Evolutionary conservation across 441 rosid genomes (phyloP).

Genomic region (Aquilaria agallochum): DNA sequence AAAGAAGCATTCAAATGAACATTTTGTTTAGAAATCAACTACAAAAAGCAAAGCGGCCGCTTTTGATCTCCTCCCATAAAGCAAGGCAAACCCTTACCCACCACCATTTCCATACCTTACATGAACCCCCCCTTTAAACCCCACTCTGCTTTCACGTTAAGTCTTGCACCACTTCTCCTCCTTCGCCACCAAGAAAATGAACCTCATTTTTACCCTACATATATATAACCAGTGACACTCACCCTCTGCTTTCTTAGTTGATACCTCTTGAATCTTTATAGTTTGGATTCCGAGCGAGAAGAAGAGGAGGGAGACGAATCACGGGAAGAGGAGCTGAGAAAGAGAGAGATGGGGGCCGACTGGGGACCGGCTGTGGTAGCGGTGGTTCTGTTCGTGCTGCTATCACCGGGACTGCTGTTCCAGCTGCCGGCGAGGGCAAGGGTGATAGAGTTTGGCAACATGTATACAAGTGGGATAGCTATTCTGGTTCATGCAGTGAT

Average conservation of each 20-base stretch:
- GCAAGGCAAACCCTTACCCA: constrained; percentile 26
- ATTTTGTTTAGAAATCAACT: constrained; percentile 17
- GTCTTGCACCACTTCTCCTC: constrained; percentile 47
- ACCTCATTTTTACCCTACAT: constrained; percentile 16
- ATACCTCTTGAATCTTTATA: background rate
- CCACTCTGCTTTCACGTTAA: constrained; percentile 30
- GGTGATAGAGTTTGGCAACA: constrained; percentile 89
- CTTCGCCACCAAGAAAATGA: constrained; percentile 49
- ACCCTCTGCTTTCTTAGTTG: constrained; percentile 1
- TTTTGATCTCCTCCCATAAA: constrained; percentile 22
- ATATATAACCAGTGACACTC: constrained; percentile 12
- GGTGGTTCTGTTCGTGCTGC: constrained; percentile 61
- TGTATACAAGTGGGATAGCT: constrained; percentile 84
- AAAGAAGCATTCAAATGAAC: constrained; percentile 24
- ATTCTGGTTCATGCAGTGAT: constrained; percentile 78
- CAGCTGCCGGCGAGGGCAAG: constrained; percentile 77
- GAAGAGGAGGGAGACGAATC: background rate
- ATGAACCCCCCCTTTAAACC: constrained; percentile 22
- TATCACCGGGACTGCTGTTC: constrained; percentile 83
- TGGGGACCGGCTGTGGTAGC: constrained; percentile 86
- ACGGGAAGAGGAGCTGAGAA: background rate
- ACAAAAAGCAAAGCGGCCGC: constrained; percentile 10
- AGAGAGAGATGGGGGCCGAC: constrained; percentile 54
- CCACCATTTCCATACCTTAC: constrained; percentile 35
- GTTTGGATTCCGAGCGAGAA: background rate